A percentile compares a stretch with the other conserved stretches of the same genome.
Conservation (phyloP, 2,329 filamentous ascomycete species). For the Triangularia setosa region DNA sequence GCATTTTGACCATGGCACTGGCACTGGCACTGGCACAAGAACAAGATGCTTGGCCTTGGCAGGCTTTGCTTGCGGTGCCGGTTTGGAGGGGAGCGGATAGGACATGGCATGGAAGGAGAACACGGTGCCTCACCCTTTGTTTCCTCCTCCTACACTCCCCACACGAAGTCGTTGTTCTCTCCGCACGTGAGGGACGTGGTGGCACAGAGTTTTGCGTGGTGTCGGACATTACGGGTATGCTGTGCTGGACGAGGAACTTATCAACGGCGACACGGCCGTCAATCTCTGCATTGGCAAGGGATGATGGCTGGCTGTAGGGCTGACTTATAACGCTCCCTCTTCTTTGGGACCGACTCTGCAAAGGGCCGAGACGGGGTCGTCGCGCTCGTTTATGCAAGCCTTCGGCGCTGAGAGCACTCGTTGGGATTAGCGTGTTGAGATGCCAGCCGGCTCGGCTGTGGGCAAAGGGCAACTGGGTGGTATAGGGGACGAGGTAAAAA, state of each 20-base stretch:
- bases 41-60: background rate
- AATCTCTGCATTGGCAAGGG: conserved; percentile 11
- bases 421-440: conserved; percentile 24
- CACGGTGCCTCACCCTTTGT: conserved; percentile 41
- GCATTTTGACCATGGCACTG: background rate
- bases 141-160: conserved; percentile 50
- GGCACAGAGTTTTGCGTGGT: conserved; percentile 27
- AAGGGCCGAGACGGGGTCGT: conserved; percentile 12
- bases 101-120: background rate
- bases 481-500: background rate
- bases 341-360: conserved; percentile 11
- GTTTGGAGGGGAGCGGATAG: background rate
- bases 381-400: conserved; percentile 23
- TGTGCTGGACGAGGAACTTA: conserved; percentile 3
- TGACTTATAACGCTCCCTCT: conserved; percentile 26
- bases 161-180: conserved; percentile 42
- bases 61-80: background rate
- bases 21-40: too few species aligned
- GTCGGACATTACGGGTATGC: conserved; percentile 33
- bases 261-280: background rate
- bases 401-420: conserved; percentile 22
- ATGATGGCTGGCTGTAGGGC: conserved; percentile 23
- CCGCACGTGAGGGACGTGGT: conserved; percentile 29
- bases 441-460: conserved; percentile 7
- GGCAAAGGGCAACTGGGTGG: background rate